phyloP scores from a whole-genome alignment of 441 rosid species.

The Biscutella laevigata region DNA sequence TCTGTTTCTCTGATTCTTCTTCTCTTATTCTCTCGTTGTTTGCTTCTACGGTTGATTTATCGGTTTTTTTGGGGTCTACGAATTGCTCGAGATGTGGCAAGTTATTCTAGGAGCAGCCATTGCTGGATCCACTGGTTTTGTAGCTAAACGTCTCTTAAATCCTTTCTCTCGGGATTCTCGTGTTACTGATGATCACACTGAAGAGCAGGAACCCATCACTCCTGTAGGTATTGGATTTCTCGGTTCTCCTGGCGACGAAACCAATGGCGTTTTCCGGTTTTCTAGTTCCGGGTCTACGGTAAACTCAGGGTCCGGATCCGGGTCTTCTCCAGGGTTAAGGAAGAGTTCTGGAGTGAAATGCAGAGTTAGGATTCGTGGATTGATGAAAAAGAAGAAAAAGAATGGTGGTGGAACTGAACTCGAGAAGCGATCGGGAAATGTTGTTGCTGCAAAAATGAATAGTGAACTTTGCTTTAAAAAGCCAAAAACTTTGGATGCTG shows the following conservation, averaged over 20 bases:
- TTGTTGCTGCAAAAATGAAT: conserved; percentile 24
- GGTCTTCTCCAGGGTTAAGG: conserved; percentile 21
- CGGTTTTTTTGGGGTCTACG: conserved; percentile 1
- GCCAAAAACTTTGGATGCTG: conserved; percentile 35
- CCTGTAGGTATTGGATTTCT: conserved; percentile 13
- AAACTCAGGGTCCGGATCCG: conserved; percentile 22
- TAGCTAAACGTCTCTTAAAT: conserved; percentile 45
- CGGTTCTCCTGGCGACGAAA: conserved; percentile 27
- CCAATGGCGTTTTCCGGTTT: conserved; percentile 55
- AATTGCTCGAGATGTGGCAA: conserved; percentile 54
- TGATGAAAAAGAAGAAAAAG: conserved; percentile 19
- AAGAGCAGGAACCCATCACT: conserved; percentile 16
- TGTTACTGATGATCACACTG: neutral
- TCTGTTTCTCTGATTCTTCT: neutral
- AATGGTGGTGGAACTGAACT: neutral
- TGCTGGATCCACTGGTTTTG: conserved; percentile 64
- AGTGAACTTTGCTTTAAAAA: conserved; percentile 46
- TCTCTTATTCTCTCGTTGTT: conserved; percentile 1
- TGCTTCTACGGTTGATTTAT: neutral
- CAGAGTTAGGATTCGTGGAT: conserved; percentile 20
- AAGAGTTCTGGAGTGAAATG: conserved; percentile 24
- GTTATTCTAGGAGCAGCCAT: conserved; percentile 61
- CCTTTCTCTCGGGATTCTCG: conserved; percentile 22
- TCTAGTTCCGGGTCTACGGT: conserved; percentile 46
- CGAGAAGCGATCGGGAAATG: conserved; percentile 34